Evolutionary conservation across 495 filamentous ascomycete genomes (phyloP).

Genomic region (Annulohypoxylon bovei): DNA sequence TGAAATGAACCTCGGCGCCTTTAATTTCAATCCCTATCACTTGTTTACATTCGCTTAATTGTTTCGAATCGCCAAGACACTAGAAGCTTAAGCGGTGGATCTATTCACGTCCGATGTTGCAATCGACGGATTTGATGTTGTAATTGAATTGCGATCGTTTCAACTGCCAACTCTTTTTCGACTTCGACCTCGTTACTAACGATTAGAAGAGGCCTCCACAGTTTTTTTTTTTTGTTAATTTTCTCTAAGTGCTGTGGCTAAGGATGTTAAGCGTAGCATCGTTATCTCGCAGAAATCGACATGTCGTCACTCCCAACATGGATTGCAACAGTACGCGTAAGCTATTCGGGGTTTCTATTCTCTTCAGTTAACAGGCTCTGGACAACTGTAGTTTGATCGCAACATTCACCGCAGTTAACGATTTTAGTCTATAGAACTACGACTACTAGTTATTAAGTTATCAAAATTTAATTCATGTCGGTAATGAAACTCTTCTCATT

Average conservation of each 20-base stretch:
- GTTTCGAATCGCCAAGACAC: neutral
- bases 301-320: conserved; percentile 11
- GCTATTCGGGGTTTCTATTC: neutral
- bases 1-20: neutral
- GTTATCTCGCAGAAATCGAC: neutral
- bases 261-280: neutral
- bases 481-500: neutral
- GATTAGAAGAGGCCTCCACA: neutral
- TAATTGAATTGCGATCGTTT: neutral
- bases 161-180: neutral
- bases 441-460: neutral
- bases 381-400: neutral
- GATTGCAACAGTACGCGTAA: conserved; percentile 14
- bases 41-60: neutral
- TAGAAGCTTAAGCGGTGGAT: neutral
- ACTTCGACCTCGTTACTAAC: conserved; percentile 6
- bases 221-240: conserved; percentile 4
- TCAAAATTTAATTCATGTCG: neutral
- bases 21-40: neutral
- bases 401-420: neutral
- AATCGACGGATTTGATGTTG: conserved; percentile 3
- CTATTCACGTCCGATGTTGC: neutral
- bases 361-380: neutral
- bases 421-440: neutral
- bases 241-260: neutral